Conservation (phyloP, 2,329 filamentous ascomycete species). For the Alternaria infectoria region DNA sequence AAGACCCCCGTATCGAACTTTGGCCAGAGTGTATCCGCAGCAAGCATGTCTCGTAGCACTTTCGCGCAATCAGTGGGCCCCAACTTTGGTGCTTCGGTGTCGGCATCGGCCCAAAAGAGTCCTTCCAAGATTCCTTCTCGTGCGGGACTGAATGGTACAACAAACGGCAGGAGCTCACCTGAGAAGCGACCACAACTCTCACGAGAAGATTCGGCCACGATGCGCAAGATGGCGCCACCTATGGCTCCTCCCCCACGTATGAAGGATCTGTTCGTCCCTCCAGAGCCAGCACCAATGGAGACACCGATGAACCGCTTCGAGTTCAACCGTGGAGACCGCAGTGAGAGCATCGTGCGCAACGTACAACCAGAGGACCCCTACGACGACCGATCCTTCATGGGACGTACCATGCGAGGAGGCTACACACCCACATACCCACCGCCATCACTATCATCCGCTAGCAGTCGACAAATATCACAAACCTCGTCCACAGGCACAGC, state of each 20-base stretch:
- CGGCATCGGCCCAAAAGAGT: slow-evolving; percentile 52
- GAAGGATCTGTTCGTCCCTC: slow-evolving; percentile 75
- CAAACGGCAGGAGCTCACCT: slow-evolving; percentile 78
- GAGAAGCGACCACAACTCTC: slow-evolving; percentile 62
- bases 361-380: slow-evolving; percentile 83
- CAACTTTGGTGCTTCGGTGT: slow-evolving; percentile 40
- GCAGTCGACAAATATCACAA: slow-evolving; percentile 70
- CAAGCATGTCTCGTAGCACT: slow-evolving; percentile 45
- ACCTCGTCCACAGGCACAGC: slow-evolving; percentile 61
- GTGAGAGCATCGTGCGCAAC: slow-evolving; percentile 65
- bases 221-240: slow-evolving; percentile 52
- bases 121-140: slow-evolving; percentile 74
- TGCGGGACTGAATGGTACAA: slow-evolving; percentile 71
- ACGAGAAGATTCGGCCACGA: slow-evolving; percentile 37
- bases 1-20: slow-evolving; percentile 52
- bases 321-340: slow-evolving; percentile 54
- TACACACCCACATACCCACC: slow-evolving; percentile 35
- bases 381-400: slow-evolving; percentile 60
- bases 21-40: slow-evolving; percentile 17
- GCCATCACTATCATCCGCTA: slow-evolving; percentile 34
- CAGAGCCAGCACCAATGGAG: slow-evolving; percentile 44
- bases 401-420: slow-evolving; percentile 36
- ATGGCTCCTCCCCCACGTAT: slow-evolving; percentile 82
- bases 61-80: slow-evolving; percentile 43
- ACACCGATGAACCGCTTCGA: slow-evolving; percentile 55